Base-by-base conservation (phyloP, 805 yeast genomes). In the Sugiyamaella marilandica region DNA sequence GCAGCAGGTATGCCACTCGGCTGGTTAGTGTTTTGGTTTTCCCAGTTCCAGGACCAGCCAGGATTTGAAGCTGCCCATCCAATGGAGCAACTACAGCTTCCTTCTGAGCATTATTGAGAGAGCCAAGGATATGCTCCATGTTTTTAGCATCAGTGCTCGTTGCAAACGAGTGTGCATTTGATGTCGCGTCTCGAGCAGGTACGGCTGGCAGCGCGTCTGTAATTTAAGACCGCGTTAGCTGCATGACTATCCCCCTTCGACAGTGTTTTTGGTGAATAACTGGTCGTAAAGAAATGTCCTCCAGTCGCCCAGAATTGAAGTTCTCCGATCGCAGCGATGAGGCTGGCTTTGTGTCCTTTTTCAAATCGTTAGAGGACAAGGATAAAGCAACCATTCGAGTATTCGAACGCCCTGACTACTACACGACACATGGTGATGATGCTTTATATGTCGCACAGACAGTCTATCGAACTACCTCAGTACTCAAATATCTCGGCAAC, bases 1-100 rank as follows among this genome's bases (percentile, higher is more conserved):
- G 54, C 7, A 91, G 59, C 29, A 91, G 70, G 61, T 82, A 79
- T 0, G 91, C 91, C 9, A 91, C 94, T 44, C 97, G 73, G 1
- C 89, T 76, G 0, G 88, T 83, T 29, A 92, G 68, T 1, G 94
- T 92, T 64, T 82, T 83, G 1, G 99, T 92, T 67, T 92, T 92
- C 33, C 84, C 84, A 0, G 86, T 81, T 1, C 86, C 86, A 0
- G 86, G 86, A 0, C 86, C 85, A 0, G 86, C 86, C 16, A 81
- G 69, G 1, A 81, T 75, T 55, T 79, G 84, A 2, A 80, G 62
- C 14, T 72, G 75, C 3, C 74, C 70, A 1, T 62, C 60, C 9
- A 66, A 59, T 3, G 78, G 74, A 29, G 69, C 69, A n/a, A 66
- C 63, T 0, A 74, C 82, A 0, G 83, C 82, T 29, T 55, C 57